These are phyloP conservation scores for Fomitopsis palustris DNA, from an alignment of 1,284 basidiomycete genomes.

Conservation along the genomic window DNA sequence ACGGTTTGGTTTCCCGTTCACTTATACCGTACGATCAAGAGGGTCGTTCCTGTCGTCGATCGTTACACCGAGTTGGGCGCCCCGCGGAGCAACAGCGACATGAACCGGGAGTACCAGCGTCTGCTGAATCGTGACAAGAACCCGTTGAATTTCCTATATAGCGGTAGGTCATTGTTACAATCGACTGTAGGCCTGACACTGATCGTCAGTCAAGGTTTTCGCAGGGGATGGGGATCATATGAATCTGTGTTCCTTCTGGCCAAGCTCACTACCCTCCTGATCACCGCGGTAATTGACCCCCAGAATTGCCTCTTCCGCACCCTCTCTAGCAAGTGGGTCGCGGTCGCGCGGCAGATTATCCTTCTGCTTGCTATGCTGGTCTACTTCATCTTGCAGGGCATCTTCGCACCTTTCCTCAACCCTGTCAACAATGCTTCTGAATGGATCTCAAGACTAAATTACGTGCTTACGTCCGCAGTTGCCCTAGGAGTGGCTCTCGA, in stretches of 20 bases:
- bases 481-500: conserved; percentile 58
- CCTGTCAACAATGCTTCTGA: conserved; percentile 76
- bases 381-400: conserved; percentile 62
- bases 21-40: conserved; percentile 52
- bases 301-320: conserved; percentile 75
- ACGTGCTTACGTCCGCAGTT: conserved; percentile 60
- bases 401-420: conserved; percentile 65
- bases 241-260: conserved; percentile 61
- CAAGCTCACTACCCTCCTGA: conserved; percentile 66
- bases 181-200: conserved; percentile 1
- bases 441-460: conserved; percentile 70
- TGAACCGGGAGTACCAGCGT: conserved; percentile 74
- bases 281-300: conserved; percentile 64
- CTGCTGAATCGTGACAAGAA: conserved; percentile 62
- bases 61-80: conserved; percentile 70
- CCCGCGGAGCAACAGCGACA: conserved; percentile 49
- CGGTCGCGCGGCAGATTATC: conserved; percentile 62
- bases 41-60: conserved; percentile 64
- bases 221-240: conserved; percentile 65
- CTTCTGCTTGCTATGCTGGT: conserved; percentile 55
- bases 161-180: conserved; percentile 38
- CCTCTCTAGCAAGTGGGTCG: conserved; percentile 45
- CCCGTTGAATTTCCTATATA: conserved; percentile 73
- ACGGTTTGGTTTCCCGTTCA: conserved; percentile 73
- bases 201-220: conserved; percentile 46